These are phyloP conservation scores for Mycosphaerella sp. DNA, from an alignment of 2,329 filamentous ascomycete genomes.

Conservation along the genomic window DNA sequence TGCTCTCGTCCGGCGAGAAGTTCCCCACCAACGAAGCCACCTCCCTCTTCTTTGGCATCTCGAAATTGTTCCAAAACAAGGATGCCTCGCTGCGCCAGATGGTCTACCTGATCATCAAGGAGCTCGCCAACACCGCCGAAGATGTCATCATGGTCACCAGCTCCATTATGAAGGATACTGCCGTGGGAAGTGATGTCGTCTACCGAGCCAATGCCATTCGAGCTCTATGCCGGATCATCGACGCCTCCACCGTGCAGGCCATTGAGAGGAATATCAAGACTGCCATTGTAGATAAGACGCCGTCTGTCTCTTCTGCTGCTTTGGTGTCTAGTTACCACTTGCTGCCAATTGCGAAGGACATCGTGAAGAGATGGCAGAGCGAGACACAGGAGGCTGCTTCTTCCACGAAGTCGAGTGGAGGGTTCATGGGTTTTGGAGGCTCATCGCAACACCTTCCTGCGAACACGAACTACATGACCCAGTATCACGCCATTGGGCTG, in stretches of 20 bases:
- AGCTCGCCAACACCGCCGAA: slow-evolving; percentile 88
- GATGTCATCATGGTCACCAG: slow-evolving; percentile 99
- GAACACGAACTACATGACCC: slow-evolving; percentile 93
- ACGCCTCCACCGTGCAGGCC: slow-evolving; percentile 91
- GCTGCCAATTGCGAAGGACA: slow-evolving; percentile 88
- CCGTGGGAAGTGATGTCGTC: slow-evolving; percentile 86
- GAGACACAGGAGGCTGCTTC: slow-evolving; percentile 96
- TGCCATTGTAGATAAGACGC: slow-evolving; percentile 97
- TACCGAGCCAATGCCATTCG: slow-evolving; percentile 95
- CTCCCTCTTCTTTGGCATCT: slow-evolving; percentile 97
- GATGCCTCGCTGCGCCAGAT: slow-evolving; percentile 97
- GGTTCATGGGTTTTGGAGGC: slow-evolving; percentile 85
- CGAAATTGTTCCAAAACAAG: slow-evolving; percentile 99
- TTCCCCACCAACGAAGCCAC: slow-evolving; percentile 98
- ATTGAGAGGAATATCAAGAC: slow-evolving; percentile 99
- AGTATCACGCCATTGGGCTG: slow-evolving; percentile 96
- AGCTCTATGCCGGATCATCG: slow-evolving; percentile 91
- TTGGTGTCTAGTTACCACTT: slow-evolving; percentile 97
- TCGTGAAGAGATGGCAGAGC: slow-evolving; percentile 95
- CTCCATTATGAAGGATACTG: slow-evolving; percentile 99
- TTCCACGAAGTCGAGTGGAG: slow-evolving; percentile 81
- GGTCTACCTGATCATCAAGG: slow-evolving; percentile 98
- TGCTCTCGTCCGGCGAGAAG: slow-evolving; percentile 93
- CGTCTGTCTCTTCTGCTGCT: slow-evolving; percentile 91
- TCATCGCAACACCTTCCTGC: slow-evolving; percentile 65